Base-by-base conservation (phyloP, 202 grass and related monocot genomes). In the Panicum virgatum region DNA sequence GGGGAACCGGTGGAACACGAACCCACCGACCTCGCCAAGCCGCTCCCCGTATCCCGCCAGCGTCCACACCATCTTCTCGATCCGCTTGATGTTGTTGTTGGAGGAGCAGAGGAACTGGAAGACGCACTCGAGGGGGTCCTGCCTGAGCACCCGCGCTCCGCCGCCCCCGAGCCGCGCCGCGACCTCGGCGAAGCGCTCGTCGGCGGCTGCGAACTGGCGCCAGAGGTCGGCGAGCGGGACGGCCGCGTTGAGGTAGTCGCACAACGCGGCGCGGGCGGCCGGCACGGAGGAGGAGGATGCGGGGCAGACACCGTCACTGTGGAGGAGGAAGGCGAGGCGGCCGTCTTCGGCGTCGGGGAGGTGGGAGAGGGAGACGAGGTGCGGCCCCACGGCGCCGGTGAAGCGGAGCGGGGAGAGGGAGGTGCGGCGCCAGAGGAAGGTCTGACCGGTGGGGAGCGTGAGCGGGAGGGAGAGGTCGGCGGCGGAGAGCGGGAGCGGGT, bases 31-130 rank as follows among this genome's bases (percentile, higher is more conserved):
- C 6, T 92, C 90, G 12, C 89, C 96, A 9, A 98, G 88, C 58
- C 75, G 81, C 63, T 87, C 86, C 11, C 91, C 96, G 53, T 85
- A 91, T 26, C 85, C 85, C 11, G 91, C 88, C 69, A 93, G 79
- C 72, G 81, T 66, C 78, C 86, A 86, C 38, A 93, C 96, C 96
- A 98, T 98, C 92, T 95, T 96, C 83, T 98, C 87, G 60, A 98
- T 98, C 72, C 96, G 80, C 70, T 84, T 77, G 51, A 98, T 98
- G 80, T 98, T 95, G 75, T 98, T 98, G 62, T 98, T 98, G 50
- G 96, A 98, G 66, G 96, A 98, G 86, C 92, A 98, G 29, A 98
- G 90, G 73, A 98, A 98, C 87, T 98, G 92, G 79, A 98, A 98
- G 46, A 92, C 25, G 50, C 96, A 98, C 87, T 98, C 92, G 44